These are phyloP conservation scores for Euphrasia confusa DNA, from an alignment of 257 asterid genomes.

Conservation along the genomic window DNA sequence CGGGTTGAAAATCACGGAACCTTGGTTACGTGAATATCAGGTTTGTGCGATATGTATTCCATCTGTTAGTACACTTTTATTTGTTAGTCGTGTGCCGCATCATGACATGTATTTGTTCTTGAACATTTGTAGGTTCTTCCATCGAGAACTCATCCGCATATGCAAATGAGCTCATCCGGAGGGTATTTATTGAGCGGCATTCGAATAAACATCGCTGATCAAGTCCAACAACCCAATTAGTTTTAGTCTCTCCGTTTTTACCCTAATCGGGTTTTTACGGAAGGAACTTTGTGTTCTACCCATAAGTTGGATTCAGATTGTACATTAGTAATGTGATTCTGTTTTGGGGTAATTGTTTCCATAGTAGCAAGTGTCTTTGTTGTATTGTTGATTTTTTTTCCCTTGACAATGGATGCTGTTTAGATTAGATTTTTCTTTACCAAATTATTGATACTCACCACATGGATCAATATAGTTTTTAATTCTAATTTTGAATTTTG, in stretches of 20 bases:
- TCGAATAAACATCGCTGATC: conserved; percentile 35
- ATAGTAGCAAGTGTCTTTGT: neutral
- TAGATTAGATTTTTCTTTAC: too few species aligned
- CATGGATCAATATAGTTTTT: too few species aligned
- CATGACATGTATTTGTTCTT: neutral
- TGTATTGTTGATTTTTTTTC: neutral
- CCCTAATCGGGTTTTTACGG: neutral
- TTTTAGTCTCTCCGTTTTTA: neutral
- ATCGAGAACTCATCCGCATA: conserved; percentile 87
- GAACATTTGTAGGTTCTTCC: conserved; percentile 67
- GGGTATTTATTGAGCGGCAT: conserved; percentile 82
- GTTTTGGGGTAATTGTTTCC: neutral
- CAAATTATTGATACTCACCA: too few species aligned
- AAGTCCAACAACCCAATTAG: conserved; percentile 20
- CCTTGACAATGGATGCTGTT: too few species aligned
- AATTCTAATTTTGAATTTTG: too few species aligned
- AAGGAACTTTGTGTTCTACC: neutral
- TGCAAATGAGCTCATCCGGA: conserved; percentile 93
- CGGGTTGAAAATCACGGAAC: conserved; percentile 71
- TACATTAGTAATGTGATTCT: neutral
- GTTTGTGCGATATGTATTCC: conserved; percentile 28
- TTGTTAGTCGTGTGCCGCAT: neutral
- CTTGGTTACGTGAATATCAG: conserved; percentile 97
- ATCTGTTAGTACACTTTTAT: neutral
- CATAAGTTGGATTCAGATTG: conserved; percentile 4